Percentiles rank a stretch among this genome's conserved stretches.
phyloP scores from a whole-genome alignment of 1,284 basidiomycete genomes.

The Cutaneotrichosporon sp. region DNA sequence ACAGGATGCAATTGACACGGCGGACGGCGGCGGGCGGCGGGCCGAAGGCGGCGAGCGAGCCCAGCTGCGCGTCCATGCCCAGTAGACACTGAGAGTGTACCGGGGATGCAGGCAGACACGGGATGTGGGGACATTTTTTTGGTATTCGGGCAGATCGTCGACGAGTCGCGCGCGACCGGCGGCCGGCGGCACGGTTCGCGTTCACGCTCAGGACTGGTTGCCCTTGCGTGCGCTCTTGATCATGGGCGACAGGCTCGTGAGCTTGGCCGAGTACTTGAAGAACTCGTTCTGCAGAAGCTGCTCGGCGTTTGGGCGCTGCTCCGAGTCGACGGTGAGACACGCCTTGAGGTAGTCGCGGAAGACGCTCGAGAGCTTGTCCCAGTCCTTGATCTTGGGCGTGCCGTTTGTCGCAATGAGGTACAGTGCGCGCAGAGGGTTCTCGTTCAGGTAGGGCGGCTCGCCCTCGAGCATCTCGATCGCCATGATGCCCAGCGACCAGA shows the following conservation, averaged over 20 bases:
- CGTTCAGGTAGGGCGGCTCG: constrained; percentile 96
- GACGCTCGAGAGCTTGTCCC: constrained; percentile 80
- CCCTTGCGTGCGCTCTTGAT: constrained; percentile 88
- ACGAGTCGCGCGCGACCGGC: background rate
- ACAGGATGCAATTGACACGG: constrained; percentile 8
- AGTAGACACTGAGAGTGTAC: background rate
- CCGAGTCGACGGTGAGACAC: constrained; percentile 89
- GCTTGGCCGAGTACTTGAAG: constrained; percentile 81
- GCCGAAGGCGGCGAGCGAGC: too few relatives aligned
- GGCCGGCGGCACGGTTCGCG: background rate
- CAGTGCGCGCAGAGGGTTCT: constrained; percentile 91
- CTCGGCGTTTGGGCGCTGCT: constrained; percentile 85
- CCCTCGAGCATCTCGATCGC: constrained; percentile 99
- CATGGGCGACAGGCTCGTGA: constrained; percentile 81
- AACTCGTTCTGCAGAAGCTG: constrained; percentile 85
- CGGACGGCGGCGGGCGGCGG: background rate
- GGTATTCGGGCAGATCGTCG: background rate
- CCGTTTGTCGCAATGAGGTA: constrained; percentile 98
- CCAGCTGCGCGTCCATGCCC: background rate
- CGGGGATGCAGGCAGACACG: background rate
- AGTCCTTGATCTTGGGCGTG: constrained; percentile 95
- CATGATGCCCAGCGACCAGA: constrained; percentile 99
- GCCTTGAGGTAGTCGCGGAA: constrained; percentile 90
- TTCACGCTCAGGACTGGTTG: background rate
- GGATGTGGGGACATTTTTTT: background rate